phyloP scores from a whole-genome alignment of 768 basidiomycete genomes.

The Kondoa subrosea region DNA sequence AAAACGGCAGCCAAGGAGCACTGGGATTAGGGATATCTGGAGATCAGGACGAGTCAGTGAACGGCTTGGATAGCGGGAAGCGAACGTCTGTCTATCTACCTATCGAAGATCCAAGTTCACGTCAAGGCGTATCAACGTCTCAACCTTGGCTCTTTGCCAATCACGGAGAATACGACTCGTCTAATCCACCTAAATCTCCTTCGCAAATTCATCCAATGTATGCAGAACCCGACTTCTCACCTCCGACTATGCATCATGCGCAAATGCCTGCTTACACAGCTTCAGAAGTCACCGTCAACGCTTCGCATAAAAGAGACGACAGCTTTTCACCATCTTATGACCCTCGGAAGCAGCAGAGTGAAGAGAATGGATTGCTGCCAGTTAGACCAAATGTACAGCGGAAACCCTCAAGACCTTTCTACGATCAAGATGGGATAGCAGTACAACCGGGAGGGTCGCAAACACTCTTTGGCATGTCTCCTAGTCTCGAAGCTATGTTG shows the following conservation, averaged over 20 bases:
- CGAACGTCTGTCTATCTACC: neutral
- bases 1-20: neutral
- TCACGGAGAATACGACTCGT: neutral
- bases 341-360: neutral
- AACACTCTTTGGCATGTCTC: neutral
- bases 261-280: no score
- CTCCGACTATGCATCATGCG: neutral
- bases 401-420: conserved; percentile 3
- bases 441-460: neutral
- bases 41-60: neutral
- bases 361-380: neutral
- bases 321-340: neutral
- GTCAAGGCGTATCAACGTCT: neutral
- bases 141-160: neutral
- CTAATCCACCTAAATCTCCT: neutral
- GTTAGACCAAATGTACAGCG: neutral
- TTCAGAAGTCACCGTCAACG: neutral
- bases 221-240: neutral
- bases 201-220: neutral
- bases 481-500: neutral
- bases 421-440: neutral
- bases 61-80: neutral
- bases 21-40: neutral
- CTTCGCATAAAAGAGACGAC: neutral
- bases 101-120: neutral